Percentiles rank a stretch among this genome's conserved stretches.
phyloP scores from a whole-genome alignment of 768 basidiomycete species.

The Macrolepiota fuliginosa region DNA sequence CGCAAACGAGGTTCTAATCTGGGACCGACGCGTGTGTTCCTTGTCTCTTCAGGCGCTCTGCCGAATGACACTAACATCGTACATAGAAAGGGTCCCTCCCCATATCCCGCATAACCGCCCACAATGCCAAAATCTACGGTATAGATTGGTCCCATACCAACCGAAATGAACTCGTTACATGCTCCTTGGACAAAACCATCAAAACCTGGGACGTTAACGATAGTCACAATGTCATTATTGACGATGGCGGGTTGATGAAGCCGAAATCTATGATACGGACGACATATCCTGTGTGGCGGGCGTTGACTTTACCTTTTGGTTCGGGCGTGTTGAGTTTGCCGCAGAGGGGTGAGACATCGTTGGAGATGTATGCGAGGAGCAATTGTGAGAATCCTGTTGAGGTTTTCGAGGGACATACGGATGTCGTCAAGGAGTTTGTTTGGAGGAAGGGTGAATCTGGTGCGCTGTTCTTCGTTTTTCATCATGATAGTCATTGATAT shows the following conservation, averaged over 20 bases:
- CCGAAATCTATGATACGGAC: conserved; percentile 63
- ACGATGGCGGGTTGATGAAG: conserved; percentile 37
- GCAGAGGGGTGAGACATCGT: conserved; percentile 78
- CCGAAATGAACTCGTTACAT: conserved; percentile 84
- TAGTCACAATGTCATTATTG: conserved; percentile 10
- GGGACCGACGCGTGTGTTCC: conserved; percentile 80
- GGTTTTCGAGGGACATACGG: conserved; percentile 82
- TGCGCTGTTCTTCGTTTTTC: conserved; percentile 21
- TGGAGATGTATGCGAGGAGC: conserved; percentile 77
- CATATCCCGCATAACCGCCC: conserved; percentile 70
- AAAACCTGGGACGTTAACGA: conserved; percentile 75
- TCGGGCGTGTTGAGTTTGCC: conserved; percentile 84
- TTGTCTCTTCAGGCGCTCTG: neutral
- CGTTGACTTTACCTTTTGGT: conserved; percentile 90
- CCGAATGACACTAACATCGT: neutral
- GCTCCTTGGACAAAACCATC: conserved; percentile 91
- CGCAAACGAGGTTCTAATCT: conserved; percentile 81
- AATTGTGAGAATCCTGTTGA: conserved; percentile 52
- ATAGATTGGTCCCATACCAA: conserved; percentile 90
- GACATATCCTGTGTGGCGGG: conserved; percentile 91
- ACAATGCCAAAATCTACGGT: conserved; percentile 92
- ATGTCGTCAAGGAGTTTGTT: conserved; percentile 97
- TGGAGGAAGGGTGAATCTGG: conserved; percentile 77
- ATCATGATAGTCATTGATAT: neutral
- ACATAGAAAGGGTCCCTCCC: conserved; percentile 88